These are phyloP conservation scores for Murraya paniculata DNA, from an alignment of 345 rosid species.

Conservation along the genomic window DNA sequence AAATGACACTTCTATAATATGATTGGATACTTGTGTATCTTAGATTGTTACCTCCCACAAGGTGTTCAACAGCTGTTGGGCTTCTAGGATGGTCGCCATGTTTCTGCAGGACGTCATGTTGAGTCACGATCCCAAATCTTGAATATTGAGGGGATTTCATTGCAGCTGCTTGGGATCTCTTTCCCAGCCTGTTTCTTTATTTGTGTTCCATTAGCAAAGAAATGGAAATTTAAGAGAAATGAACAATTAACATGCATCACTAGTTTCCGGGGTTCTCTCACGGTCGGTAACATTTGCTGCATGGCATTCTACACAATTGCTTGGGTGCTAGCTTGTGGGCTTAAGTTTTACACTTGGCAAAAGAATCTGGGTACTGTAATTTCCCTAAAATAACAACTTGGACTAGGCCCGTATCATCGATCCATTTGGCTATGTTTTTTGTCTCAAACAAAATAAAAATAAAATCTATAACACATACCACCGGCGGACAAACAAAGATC, in stretches of 20 bases:
- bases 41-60: not conserved
- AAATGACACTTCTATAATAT: not conserved
- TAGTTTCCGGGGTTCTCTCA: constrained; percentile 38
- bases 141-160: constrained; percentile 16
- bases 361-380: not conserved
- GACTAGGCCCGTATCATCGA: constrained; percentile 9
- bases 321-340: constrained; percentile 11
- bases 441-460: not conserved
- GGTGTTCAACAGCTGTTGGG: constrained; percentile 33
- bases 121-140: constrained; percentile 28
- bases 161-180: constrained; percentile 6
- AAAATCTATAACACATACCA: no score
- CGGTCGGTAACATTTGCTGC: constrained; percentile 16
- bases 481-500: not conserved
- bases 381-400: constrained; percentile 23
- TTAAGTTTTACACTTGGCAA: constrained; percentile 23
- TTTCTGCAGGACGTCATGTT: constrained; percentile 28
- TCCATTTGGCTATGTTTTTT: constrained; percentile 4
- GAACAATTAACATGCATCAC: constrained; percentile 20
- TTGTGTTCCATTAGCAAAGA: constrained; percentile 2
- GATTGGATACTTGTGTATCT: not conserved
- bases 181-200: constrained; percentile 14
- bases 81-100: constrained; percentile 31
- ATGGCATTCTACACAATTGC: not conserved
- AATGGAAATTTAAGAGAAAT: constrained; percentile 24